Base-by-base conservation (phyloP, 169 alveolate species). In the Plasmodium fragile region DNA sequence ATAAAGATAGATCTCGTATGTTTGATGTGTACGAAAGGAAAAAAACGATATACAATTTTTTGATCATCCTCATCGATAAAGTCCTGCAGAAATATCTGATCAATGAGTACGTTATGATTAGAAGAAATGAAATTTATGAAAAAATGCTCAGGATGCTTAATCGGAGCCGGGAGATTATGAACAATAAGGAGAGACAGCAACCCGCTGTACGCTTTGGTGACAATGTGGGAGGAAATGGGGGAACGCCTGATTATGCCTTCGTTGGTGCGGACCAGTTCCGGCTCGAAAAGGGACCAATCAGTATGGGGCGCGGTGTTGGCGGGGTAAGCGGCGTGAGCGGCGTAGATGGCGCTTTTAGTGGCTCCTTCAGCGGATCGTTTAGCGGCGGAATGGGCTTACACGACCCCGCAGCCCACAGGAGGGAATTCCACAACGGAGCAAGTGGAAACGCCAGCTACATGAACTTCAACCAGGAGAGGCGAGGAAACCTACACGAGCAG, bases 1-100 rank as follows among this genome's bases (percentile, higher is more conserved):
- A 75, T 72, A 75, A 55, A n/a, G 39, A 73, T 7, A 75, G 22
- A 25, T 65, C 34, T 28, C 36, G 28, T 13, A 69, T 75, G 22
- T 49, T 75, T 45, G 85, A 85, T 73, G 65, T 85, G 43, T 85
- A 85, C 65, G 85, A 85, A 85, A 85, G 85, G 70, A 85, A 85
- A 43, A 72, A 85, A 73, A 55, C 79, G 18, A 75, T 85, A 8
- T 85, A 73, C 79, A 77, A 85, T 22, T 85, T 85, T 53, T 3
- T 85, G 30, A 75, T 85, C 30, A 75, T n/a, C 34, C 25, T 85
- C 5, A 85, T 85, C 43, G 93, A 85, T 75, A 85, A 85, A 41
- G 79, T 77, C 69, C 36, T 85, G 16, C 79, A 73, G n/a, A 75
- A 69, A 16, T 85, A 85, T 45, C 13, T 85, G 28, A 85, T 85